A percentile compares a stretch with the other conserved stretches of the same genome.
These are phyloP conservation scores for Colletotrichum coccodes DNA, from an alignment of 2,329 filamentous ascomycete genomes.

Conservation along the genomic window DNA sequence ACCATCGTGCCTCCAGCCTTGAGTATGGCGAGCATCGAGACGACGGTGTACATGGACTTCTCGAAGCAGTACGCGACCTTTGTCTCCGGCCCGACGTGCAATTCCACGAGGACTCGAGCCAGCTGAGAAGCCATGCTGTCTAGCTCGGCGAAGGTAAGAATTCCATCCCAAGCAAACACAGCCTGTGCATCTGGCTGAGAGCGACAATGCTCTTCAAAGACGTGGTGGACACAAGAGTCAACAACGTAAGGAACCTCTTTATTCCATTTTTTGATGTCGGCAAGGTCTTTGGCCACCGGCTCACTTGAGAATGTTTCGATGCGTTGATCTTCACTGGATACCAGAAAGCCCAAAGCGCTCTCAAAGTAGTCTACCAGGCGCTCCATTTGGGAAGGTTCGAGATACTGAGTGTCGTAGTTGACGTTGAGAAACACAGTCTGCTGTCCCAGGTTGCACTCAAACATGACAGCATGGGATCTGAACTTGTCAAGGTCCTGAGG, in stretches of 20 bases:
- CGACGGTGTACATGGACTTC: slow-evolving; percentile 40
- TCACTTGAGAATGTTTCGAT: not conserved
- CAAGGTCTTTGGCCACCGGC: not conserved
- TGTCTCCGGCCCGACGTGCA: slow-evolving; percentile 35
- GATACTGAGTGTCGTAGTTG: slow-evolving; percentile 11
- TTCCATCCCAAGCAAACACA: slow-evolving; percentile 37
- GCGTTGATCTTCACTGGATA: not conserved
- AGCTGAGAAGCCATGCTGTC: slow-evolving; percentile 33
- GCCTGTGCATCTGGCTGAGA: slow-evolving; percentile 1
- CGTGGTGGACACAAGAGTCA: slow-evolving; percentile 7
- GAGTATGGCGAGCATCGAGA: slow-evolving; percentile 43
- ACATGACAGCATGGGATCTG: slow-evolving; percentile 21
- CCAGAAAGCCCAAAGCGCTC: slow-evolving; percentile 8
- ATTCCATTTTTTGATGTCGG: slow-evolving; percentile 4
- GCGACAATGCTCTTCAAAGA: not conserved
- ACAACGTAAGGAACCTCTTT: not conserved
- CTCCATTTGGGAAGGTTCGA: not conserved
- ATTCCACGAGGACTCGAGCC: slow-evolving; percentile 28
- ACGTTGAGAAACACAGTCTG: not conserved
- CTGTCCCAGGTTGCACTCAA: slow-evolving; percentile 16
- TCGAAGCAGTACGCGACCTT: slow-evolving; percentile 41
- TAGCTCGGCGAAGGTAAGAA: slow-evolving; percentile 34
- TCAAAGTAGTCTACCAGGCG: slow-evolving; percentile 21
- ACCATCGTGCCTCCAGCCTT: slow-evolving; percentile 45
- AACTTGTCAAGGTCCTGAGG: slow-evolving; percentile 26